Base-by-base conservation (phyloP, 2,329 filamentous ascomycete species). In the Sclerotinia trifoliorum region DNA sequence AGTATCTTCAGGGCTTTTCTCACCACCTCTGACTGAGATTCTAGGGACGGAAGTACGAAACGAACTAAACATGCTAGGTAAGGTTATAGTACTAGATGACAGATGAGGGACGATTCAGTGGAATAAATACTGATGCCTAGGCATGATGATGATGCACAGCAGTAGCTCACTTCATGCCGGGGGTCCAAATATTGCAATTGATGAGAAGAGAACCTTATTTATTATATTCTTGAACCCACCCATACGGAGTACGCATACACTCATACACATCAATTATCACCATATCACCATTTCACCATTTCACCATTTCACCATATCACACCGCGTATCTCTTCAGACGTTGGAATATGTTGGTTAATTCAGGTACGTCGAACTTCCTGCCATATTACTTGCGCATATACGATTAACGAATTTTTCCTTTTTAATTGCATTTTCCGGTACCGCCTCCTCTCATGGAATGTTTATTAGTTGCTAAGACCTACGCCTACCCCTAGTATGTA, bases 321-420 rank as follows among this genome's bases (percentile, higher is more conserved):
- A 56, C 54, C 54, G 54, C 54, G 32, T 35, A 56, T 56, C 54
- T 56, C 35, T 56, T 35, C 29, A 32, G 29, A n/a, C 4, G 21
- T 35, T 29, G 29, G 10, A 2, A 56, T 24, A 24, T 24, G 21
- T 56, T 35, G 32, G 5, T 56, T 39, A 24, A 57, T 24, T 57
- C 54, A 15, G 54, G 54, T 57, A 57, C 54, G 21, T 57, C 32
- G 54, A 57, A 57, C 54, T 57, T 57, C 13, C 54, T n/a, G 32
- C 54, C 39, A 29, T 24, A 49, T 49, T 39, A 57, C 21, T 57
- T 57, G 54, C 32, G 32, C 54, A 57, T 24, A 57, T 57, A 57
- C 54, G 21, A 42, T 57, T 57, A n/a, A 56, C 35, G 35, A 39
- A 11, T 39, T 21, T 39, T 56, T 24, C 32, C 15, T 24, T 39